Evolutionary conservation across 2,329 filamentous ascomycete species (phyloP).

Genomic region (Colletotrichum sp.): DNA sequence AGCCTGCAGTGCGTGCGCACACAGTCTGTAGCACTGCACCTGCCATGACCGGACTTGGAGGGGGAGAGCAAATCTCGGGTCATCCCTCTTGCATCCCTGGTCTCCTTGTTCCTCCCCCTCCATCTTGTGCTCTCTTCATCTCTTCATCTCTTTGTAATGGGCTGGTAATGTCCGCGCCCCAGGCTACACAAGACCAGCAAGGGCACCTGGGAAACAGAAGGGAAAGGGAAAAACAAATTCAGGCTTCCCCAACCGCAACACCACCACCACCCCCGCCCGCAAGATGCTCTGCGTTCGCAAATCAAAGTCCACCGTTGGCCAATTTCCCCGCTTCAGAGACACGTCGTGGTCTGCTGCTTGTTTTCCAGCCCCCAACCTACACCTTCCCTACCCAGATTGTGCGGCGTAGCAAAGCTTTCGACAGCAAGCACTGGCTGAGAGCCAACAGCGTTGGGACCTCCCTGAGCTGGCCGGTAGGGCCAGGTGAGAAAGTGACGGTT

Average conservation of each 20-base stretch:
- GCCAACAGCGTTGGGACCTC: background rate
- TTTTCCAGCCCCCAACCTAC: background rate
- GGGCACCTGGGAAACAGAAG: background rate
- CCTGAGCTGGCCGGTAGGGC: slow-evolving; percentile 5
- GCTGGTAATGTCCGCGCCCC: background rate
- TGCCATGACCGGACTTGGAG: background rate
- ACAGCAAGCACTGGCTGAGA: slow-evolving; percentile 1
- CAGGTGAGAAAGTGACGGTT: background rate
- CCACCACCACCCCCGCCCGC: background rate
- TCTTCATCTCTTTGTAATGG: background rate
- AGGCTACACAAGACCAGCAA: background rate
- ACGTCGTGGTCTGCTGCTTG: background rate
- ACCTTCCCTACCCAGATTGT: background rate
- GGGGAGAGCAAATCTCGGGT: background rate
- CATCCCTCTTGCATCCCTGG: background rate
- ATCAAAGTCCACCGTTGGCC: background rate
- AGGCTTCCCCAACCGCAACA: background rate
- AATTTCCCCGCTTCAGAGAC: slow-evolving; percentile 2
- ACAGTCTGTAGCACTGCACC: slow-evolving; percentile 11
- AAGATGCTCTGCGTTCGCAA: background rate
- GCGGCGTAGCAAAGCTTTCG: slow-evolving; percentile 9
- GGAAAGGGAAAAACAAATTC: background rate
- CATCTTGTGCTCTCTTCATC: background rate
- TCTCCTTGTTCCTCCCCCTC: background rate
- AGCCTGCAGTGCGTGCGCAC: slow-evolving; percentile 13